Conservation (phyloP, 2,329 filamentous ascomycete species). For the Fusarium redolens region DNA sequence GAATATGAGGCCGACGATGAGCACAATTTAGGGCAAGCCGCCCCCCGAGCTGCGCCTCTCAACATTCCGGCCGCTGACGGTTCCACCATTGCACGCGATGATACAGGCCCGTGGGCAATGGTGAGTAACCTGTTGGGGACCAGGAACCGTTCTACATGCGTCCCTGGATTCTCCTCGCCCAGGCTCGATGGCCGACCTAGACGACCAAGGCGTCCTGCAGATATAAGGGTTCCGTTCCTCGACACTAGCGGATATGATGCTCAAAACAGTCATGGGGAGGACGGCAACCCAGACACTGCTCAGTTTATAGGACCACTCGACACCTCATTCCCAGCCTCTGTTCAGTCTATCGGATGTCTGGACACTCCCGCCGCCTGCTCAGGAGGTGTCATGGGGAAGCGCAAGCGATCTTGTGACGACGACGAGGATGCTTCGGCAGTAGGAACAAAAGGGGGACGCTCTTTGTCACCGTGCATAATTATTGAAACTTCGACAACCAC, state of each 20-base stretch:
- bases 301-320: neutral
- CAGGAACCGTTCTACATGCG: neutral
- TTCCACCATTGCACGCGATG: neutral
- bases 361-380: slow-evolving; percentile 1
- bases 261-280: neutral
- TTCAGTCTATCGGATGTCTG: neutral
- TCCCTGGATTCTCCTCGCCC: neutral
- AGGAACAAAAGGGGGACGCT: slow-evolving; percentile 3
- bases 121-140: neutral
- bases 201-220: neutral
- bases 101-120: neutral
- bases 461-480: neutral
- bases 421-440: neutral
- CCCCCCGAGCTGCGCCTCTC: neutral
- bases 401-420: slow-evolving; percentile 4
- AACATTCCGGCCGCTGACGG: neutral
- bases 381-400: neutral
- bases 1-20: neutral
- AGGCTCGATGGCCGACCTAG: neutral
- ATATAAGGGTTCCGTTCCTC: neutral
- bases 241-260: neutral
- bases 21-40: neutral
- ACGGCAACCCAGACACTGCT: neutral
- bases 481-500: neutral
- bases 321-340: neutral